Evolutionary conservation across 2,329 filamentous ascomycete genomes (phyloP).

Genomic region (Chalara sp.): DNA sequence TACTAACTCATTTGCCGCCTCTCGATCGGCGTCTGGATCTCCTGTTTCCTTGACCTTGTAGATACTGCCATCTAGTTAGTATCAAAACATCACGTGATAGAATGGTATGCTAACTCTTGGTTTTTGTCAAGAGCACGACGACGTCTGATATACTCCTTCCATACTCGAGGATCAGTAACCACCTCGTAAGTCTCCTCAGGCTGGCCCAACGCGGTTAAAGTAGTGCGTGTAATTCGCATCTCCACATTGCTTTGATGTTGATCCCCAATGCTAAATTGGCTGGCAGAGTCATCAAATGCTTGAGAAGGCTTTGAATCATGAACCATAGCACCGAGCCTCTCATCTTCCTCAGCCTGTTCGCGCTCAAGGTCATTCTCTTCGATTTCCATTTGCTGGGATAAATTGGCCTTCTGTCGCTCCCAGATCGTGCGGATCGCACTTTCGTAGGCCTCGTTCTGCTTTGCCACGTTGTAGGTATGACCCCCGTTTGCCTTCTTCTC

Average conservation of each 20-base stretch:
- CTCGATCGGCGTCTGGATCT: constrained; percentile 58
- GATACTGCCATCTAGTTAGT: constrained; percentile 35
- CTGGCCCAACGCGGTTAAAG: constrained; percentile 57
- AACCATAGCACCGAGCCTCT: constrained; percentile 24
- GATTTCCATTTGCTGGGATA: constrained; percentile 66
- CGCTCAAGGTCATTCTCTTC: constrained; percentile 45
- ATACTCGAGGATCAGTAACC: constrained; percentile 77
- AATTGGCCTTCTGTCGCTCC: constrained; percentile 75
- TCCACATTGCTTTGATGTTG: constrained; percentile 53
- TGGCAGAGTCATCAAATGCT: constrained; percentile 67
- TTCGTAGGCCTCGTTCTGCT: constrained; percentile 87
- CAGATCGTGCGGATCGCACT: constrained; percentile 88
- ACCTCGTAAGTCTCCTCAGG: constrained; percentile 50
- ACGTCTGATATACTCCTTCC: constrained; percentile 79
- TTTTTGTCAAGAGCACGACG: constrained; percentile 36
- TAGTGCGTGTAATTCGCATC: constrained; percentile 67
- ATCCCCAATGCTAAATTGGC: constrained; percentile 64
- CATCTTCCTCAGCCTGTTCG: constrained; percentile 45
- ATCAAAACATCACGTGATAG: background rate
- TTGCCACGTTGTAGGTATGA: constrained; percentile 95
- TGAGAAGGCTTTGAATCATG: constrained; percentile 52
- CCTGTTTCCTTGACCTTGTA: constrained; percentile 58
- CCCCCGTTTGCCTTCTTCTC: constrained; percentile 85
- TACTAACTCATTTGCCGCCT: constrained; percentile 49
- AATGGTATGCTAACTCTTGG: no score